Base-by-base conservation (phyloP, 768 basidiomycete species). In the Pseudohyphozyma bogoriensis region DNA sequence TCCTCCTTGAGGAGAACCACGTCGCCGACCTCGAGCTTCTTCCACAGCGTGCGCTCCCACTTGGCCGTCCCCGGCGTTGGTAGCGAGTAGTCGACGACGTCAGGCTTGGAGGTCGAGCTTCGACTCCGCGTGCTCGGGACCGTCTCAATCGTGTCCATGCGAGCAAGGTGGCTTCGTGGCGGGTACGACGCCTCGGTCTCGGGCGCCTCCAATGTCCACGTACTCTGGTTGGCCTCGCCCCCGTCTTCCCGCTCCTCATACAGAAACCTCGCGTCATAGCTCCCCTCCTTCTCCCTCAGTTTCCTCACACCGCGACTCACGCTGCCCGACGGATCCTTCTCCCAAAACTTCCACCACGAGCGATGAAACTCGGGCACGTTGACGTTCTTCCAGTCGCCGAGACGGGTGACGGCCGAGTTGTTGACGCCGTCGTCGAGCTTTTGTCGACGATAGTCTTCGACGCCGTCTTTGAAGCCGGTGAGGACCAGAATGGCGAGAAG, bases 1-100 rank as follows among this genome's bases (percentile, higher is more conserved):
- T 96, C 87, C 66, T 96, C 90, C 60, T 85, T 78, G 36, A 97
- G 77, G 11, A 96, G 76, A 33, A 97, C 88, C 26, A 96, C 75
- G 71, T 97, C 93, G n/a, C 93, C 93, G 15, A 96, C 91, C 71
- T 95, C 91, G 46, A 97, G 79, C 78, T 97, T 96, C 79, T 97
- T 96, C 93, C 93, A 97, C 2, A 97, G 76, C 18, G 93, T 97
- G 57, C 93, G 78, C 71, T 96, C 91, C 93, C 93, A 97, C 31
- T 79, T 78, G 3, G 89, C 84, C 5, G 83, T 81, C 0, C 89
- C 89, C 4, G 77, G 77, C 3, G 80, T 75, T 39, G 81, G 82
- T 51, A 82, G 82, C 50, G 76, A 78, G 81, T 84, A 90, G 71
- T 93, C 85, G n/a, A 95, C 77, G 33, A 90, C 89, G 16, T 89